A percentile compares a stretch with the other conserved stretches of the same genome.
Evolutionary conservation across 148 eudicot species (phyloP).

Genomic region (Euryodendron excelsum): DNA sequence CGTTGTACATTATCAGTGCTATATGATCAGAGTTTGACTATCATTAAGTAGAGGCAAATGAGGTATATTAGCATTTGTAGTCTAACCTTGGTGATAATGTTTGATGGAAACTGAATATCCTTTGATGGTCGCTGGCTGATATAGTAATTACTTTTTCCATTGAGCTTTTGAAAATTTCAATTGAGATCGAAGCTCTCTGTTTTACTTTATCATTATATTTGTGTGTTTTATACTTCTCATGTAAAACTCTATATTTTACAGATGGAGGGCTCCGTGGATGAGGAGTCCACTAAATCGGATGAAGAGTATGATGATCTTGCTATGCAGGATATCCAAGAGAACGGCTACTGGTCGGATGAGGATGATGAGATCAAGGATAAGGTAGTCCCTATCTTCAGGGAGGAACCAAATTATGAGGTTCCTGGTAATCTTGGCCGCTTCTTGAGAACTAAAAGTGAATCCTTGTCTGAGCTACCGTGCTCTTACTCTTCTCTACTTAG

Average conservation of each 20-base stretch:
- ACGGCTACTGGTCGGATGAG: slow-evolving; percentile 51
- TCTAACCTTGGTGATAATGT: background rate
- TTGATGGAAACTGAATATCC: background rate
- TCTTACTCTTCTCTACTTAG: slow-evolving; percentile 23
- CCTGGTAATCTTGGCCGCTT: slow-evolving; percentile 38
- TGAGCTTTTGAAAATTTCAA: background rate
- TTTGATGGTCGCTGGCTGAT: background rate
- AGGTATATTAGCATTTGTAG: background rate
- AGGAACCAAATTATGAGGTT: slow-evolving; percentile 23
- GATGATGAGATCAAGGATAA: slow-evolving; percentile 32
- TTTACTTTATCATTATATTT: background rate
- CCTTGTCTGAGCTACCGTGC: slow-evolving; percentile 30
- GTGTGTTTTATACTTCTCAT: background rate
- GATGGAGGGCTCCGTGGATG: slow-evolving; percentile 97
- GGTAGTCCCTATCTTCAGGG: slow-evolving; percentile 13
- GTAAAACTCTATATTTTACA: slow-evolving; percentile 21
- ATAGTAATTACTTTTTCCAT: background rate
- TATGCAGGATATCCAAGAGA: slow-evolving; percentile 63
- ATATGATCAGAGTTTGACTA: background rate
- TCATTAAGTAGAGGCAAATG: background rate
- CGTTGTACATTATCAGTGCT: background rate
- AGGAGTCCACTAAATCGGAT: slow-evolving; percentile 80
- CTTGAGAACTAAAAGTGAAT: slow-evolving; percentile 49
- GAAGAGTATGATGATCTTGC: slow-evolving; percentile 93
- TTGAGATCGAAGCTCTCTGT: no score